Evolutionary conservation across 2,329 filamentous ascomycete genomes (phyloP).

Genomic region (Colletotrichum orchidophilum): DNA sequence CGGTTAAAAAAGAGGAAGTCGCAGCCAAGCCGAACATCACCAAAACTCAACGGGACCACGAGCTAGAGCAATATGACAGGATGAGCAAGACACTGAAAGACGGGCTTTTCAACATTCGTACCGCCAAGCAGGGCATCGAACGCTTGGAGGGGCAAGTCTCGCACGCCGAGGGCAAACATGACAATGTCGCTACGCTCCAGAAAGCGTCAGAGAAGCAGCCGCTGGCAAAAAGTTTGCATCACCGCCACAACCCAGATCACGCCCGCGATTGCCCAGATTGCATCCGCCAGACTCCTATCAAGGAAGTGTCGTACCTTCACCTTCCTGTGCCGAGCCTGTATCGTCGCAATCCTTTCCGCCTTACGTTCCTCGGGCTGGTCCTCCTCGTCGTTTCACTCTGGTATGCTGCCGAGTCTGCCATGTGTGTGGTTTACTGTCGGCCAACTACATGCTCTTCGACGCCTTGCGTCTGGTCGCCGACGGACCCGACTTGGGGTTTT

Average conservation of each 20-base stretch:
- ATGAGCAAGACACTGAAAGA: constrained; percentile 64
- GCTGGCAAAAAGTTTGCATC: constrained; percentile 11
- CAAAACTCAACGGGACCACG: constrained; percentile 44
- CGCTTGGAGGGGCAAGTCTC: constrained; percentile 63
- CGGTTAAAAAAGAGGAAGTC: constrained; percentile 31
- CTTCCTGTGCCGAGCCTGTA: constrained; percentile 60
- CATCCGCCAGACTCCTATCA: not conserved
- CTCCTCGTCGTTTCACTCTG: constrained; percentile 58
- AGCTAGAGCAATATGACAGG: constrained; percentile 56
- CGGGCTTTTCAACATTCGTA: constrained; percentile 61
- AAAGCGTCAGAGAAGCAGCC: constrained; percentile 19
- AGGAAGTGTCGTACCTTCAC: constrained; percentile 46
- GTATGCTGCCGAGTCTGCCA: constrained; percentile 62
- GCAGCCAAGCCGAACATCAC: constrained; percentile 29
- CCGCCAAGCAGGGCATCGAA: constrained; percentile 67
- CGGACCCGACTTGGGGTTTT: constrained; percentile 69
- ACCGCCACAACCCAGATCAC: not conserved
- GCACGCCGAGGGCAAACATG: constrained; percentile 44
- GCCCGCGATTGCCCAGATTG: constrained; percentile 7
- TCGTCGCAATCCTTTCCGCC: constrained; percentile 51
- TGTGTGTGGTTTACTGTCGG: constrained; percentile 64
- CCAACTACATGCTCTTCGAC: constrained; percentile 57
- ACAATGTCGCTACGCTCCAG: not conserved
- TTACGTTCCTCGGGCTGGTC: constrained; percentile 59
- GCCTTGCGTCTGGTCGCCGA: constrained; percentile 64